phyloP scores from a whole-genome alignment of 2,329 filamentous ascomycete species.

The Colletotrichum ledebouriae region DNA sequence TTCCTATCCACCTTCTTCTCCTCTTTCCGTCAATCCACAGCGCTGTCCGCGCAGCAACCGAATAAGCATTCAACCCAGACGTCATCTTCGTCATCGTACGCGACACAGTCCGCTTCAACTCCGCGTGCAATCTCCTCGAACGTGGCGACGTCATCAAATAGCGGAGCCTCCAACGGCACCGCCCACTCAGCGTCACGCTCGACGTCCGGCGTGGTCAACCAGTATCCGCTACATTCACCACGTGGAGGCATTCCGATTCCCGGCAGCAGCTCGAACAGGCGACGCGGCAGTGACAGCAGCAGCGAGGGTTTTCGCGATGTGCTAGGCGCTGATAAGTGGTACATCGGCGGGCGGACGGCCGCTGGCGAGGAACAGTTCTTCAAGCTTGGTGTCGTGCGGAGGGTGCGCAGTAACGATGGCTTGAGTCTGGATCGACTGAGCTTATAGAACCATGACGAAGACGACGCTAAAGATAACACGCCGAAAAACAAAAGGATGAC shows the following conservation, averaged over 20 bases:
- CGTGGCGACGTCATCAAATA: constrained; percentile 21
- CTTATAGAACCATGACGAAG: constrained; percentile 60
- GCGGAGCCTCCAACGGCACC: background rate
- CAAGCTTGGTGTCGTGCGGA: constrained; percentile 81
- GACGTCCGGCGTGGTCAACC: constrained; percentile 46
- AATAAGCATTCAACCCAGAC: constrained; percentile 42
- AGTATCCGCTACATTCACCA: constrained; percentile 49
- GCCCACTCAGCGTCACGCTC: constrained; percentile 41
- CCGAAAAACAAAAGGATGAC: constrained; percentile 7
- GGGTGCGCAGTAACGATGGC: constrained; percentile 80
- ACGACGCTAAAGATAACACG: background rate
- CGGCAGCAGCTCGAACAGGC: constrained; percentile 52
- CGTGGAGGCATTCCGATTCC: constrained; percentile 56
- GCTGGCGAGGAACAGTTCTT: constrained; percentile 86
- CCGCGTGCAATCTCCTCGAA: constrained; percentile 41
- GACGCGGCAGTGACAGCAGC: constrained; percentile 81
- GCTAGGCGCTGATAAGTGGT: constrained; percentile 82
- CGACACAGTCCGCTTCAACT: constrained; percentile 39
- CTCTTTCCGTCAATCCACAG: constrained; percentile 61
- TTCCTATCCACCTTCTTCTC: constrained; percentile 70
- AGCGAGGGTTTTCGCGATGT: constrained; percentile 82
- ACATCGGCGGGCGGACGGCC: constrained; percentile 82
- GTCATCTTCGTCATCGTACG: constrained; percentile 31
- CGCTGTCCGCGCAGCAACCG: constrained; percentile 40
- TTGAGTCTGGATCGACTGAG: constrained; percentile 82